These are phyloP conservation scores for Aspergillus bridgeri DNA, from an alignment of 495 filamentous ascomycete genomes.

Conservation along the genomic window DNA sequence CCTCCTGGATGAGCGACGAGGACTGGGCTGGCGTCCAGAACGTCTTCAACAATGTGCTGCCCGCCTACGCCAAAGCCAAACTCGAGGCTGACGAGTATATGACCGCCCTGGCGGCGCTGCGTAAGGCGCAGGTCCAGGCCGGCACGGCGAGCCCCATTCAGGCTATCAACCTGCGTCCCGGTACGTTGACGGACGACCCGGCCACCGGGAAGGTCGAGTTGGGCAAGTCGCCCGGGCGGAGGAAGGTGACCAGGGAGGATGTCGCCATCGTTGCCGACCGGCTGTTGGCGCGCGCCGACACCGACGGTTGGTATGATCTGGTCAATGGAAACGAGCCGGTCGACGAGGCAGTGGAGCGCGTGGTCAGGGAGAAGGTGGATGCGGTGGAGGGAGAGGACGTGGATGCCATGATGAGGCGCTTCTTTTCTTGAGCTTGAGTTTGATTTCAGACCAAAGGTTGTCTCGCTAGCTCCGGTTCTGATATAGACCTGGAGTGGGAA, in stretches of 20 bases:
- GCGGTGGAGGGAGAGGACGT: slow-evolving; percentile 64
- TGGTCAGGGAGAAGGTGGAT: slow-evolving; percentile 60
- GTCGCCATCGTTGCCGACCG: slow-evolving; percentile 65
- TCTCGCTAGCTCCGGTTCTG: too few relatives aligned
- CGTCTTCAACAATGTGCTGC: slow-evolving; percentile 52
- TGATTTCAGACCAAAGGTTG: too few relatives aligned
- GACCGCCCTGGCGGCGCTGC: slow-evolving; percentile 51
- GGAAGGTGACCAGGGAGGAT: slow-evolving; percentile 59
- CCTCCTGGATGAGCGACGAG: slow-evolving; percentile 66
- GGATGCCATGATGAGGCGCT: slow-evolving; percentile 44
- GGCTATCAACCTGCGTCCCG: slow-evolving; percentile 69
- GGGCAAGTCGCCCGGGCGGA: slow-evolving; percentile 57
- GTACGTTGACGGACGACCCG: slow-evolving; percentile 54
- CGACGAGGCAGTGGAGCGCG: slow-evolving; percentile 61
- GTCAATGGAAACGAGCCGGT: slow-evolving; percentile 56
- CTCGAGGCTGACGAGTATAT: slow-evolving; percentile 70
- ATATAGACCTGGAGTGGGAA: too few relatives aligned
- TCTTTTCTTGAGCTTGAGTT: slow-evolving; percentile 21
- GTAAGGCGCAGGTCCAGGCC: slow-evolving; percentile 39
- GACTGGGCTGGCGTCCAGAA: slow-evolving; percentile 50
- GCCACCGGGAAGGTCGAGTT: slow-evolving; percentile 60
- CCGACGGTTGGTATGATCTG: slow-evolving; percentile 60
- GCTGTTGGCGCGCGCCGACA: slow-evolving; percentile 59
- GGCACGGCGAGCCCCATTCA: slow-evolving; percentile 44
- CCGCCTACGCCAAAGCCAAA: slow-evolving; percentile 71